These are phyloP conservation scores for Monosporascus sp. DNA, from an alignment of 2,329 filamentous ascomycete genomes.

Conservation along the genomic window DNA sequence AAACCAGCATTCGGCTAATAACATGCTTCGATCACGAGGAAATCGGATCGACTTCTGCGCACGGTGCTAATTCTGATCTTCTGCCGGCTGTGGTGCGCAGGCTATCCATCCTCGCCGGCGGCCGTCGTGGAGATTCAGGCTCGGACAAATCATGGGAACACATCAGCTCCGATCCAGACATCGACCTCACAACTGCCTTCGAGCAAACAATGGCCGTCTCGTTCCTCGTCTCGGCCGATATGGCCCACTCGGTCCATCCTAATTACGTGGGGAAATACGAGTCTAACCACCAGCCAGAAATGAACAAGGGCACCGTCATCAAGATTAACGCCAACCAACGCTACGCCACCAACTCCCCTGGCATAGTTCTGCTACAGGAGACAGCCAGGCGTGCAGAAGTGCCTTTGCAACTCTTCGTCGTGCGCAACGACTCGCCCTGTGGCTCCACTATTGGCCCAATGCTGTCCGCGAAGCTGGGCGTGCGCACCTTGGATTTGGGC, in stretches of 20 bases:
- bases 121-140: slow-evolving; percentile 38
- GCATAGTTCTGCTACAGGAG: slow-evolving; percentile 88
- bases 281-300: slow-evolving; percentile 79
- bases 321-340: slow-evolving; percentile 98
- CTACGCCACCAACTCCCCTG: slow-evolving; percentile 94
- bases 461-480: slow-evolving; percentile 78
- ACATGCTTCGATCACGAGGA: slow-evolving; percentile 98
- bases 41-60: slow-evolving; percentile 85
- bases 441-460: slow-evolving; percentile 98
- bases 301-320: slow-evolving; percentile 95
- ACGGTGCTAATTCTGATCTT: slow-evolving; percentile 89
- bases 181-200: slow-evolving; percentile 71
- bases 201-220: slow-evolving; percentile 89
- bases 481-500: slow-evolving; percentile 84
- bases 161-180: slow-evolving; percentile 45
- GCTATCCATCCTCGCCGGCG: slow-evolving; percentile 70
- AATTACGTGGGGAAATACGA: slow-evolving; percentile 95
- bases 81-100: slow-evolving; percentile 82
- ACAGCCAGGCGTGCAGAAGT: slow-evolving; percentile 69
- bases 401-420: slow-evolving; percentile 91
- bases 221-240: slow-evolving; percentile 93
- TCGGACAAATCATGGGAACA: slow-evolving; percentile 63
- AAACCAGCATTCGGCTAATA: slow-evolving; percentile 81
- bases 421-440: slow-evolving; percentile 90
- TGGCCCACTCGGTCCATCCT: slow-evolving; percentile 94